These are phyloP conservation scores for Spinellus fusiger DNA, from an alignment of 192 early-diverging fungal genomes.

Conservation along the genomic window DNA sequence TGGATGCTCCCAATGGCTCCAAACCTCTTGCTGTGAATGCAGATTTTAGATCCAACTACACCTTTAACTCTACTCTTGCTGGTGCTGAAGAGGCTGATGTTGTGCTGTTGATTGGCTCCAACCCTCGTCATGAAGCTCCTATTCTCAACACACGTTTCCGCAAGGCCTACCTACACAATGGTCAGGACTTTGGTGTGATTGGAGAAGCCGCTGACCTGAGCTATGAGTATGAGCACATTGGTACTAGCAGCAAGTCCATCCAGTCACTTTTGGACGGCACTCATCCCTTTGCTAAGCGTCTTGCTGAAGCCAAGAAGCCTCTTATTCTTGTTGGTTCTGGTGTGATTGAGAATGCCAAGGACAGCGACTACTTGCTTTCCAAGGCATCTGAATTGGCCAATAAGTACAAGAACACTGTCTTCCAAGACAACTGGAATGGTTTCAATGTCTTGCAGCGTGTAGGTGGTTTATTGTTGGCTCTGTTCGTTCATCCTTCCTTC, in stretches of 20 bases:
- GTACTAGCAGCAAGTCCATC: constrained; percentile 54
- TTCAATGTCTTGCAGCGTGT: constrained; percentile 87
- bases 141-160: constrained; percentile 95
- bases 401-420: constrained; percentile 60
- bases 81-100: constrained; percentile 93
- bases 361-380: constrained; percentile 67
- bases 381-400: constrained; percentile 70
- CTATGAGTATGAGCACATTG: constrained; percentile 88
- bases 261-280: constrained; percentile 62
- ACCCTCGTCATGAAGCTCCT: constrained; percentile 94
- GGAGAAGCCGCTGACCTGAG: constrained; percentile 77
- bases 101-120: constrained; percentile 86
- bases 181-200: constrained; percentile 74
- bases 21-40: constrained; percentile 43
- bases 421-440: constrained; percentile 82
- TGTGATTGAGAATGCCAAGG: constrained; percentile 64
- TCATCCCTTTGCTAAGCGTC: constrained; percentile 67
- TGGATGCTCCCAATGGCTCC: constrained; percentile 59
- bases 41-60: constrained; percentile 89
- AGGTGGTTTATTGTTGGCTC: constrained; percentile 17
- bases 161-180: constrained; percentile 84
- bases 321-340: constrained; percentile 84
- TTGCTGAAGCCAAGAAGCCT: constrained; percentile 84
- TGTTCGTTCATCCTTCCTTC: background rate
- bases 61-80: constrained; percentile 75